Evolutionary conservation across 2,329 filamentous ascomycete genomes (phyloP).

Genomic region (Aspergillus sergii): DNA sequence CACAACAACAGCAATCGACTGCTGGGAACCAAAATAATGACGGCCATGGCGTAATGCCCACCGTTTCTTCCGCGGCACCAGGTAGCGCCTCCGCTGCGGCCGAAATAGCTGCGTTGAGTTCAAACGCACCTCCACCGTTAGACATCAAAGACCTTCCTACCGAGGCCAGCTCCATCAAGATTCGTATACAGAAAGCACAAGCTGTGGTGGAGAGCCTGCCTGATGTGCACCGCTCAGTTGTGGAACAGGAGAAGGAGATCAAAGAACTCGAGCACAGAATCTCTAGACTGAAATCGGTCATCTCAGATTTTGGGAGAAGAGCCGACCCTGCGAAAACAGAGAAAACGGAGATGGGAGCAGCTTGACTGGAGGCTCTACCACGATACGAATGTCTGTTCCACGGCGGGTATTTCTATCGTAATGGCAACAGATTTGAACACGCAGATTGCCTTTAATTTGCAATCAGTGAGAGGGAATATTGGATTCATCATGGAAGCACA

Average conservation of each 20-base stretch:
- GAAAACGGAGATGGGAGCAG: slow-evolving; percentile 7
- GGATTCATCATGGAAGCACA: not conserved
- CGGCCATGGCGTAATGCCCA: slow-evolving; percentile 26
- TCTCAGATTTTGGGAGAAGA: slow-evolving; percentile 44
- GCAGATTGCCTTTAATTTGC: not conserved
- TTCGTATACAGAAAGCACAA: slow-evolving; percentile 79
- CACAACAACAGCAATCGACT: slow-evolving; percentile 30
- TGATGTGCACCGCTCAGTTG: slow-evolving; percentile 47
- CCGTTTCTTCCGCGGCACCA: slow-evolving; percentile 33
- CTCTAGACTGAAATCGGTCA: slow-evolving; percentile 40
- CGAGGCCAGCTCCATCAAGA: slow-evolving; percentile 76
- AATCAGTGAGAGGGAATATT: not conserved
- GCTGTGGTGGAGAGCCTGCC: slow-evolving; percentile 47
- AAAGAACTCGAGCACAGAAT: slow-evolving; percentile 44
- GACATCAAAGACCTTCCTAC: slow-evolving; percentile 76
- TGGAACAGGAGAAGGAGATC: slow-evolving; percentile 50
- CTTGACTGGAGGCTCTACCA: not conserved
- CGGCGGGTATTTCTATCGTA: not conserved
- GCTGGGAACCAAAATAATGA: slow-evolving; percentile 31
- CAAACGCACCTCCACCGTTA: slow-evolving; percentile 48
- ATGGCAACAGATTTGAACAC: not conserved
- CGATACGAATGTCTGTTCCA: not conserved
- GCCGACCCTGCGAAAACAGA: slow-evolving; percentile 18
- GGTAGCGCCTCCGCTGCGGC: slow-evolving; percentile 26
- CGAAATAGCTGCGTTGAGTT: slow-evolving; percentile 27